These are phyloP conservation scores for Xylaria sp. DNA, from an alignment of 2,329 filamentous ascomycete genomes.

Conservation along the genomic window DNA sequence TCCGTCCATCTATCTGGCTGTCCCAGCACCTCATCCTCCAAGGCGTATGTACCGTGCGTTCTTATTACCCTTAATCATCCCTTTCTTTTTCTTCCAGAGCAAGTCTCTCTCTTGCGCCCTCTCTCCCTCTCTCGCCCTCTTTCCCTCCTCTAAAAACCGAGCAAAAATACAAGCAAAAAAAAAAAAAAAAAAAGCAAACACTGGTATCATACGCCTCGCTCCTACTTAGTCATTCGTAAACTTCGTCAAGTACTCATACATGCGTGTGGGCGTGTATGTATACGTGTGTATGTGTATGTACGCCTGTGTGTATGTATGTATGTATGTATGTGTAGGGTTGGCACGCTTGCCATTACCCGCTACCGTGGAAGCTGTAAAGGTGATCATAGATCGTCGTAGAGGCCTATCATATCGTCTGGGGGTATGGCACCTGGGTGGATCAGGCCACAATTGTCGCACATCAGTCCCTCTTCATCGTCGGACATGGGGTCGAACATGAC, in stretches of 20 bases:
- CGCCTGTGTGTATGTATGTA: too few species aligned
- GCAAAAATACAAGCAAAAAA: conserved; percentile 1
- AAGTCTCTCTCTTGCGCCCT: neutral
- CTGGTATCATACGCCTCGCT: conserved; percentile 30
- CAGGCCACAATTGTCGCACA: conserved; percentile 38
- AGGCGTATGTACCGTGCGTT: neutral
- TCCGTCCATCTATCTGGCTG: neutral
- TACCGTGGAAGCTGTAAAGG: neutral
- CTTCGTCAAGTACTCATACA: conserved; percentile 10
- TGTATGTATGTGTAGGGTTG: too few species aligned
- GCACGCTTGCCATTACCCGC: neutral
- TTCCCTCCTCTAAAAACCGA: conserved; percentile 6
- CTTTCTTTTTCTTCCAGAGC: neutral
- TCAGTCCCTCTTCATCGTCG: conserved; percentile 28
- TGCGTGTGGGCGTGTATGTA: neutral
- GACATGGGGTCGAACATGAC: conserved; percentile 32
- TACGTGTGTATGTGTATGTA: neutral
- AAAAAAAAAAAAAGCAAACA: conserved; percentile 12
- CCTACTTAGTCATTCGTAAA: conserved; percentile 23
- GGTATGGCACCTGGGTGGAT: conserved; percentile 36
- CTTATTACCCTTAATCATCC: neutral
- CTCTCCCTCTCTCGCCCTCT: too few species aligned
- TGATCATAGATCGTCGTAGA: conserved; percentile 29
- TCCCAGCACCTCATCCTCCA: neutral
- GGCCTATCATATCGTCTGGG: conserved; percentile 34